Conservation (phyloP, 2,329 filamentous ascomycete species). For the Eutypella sp. region DNA sequence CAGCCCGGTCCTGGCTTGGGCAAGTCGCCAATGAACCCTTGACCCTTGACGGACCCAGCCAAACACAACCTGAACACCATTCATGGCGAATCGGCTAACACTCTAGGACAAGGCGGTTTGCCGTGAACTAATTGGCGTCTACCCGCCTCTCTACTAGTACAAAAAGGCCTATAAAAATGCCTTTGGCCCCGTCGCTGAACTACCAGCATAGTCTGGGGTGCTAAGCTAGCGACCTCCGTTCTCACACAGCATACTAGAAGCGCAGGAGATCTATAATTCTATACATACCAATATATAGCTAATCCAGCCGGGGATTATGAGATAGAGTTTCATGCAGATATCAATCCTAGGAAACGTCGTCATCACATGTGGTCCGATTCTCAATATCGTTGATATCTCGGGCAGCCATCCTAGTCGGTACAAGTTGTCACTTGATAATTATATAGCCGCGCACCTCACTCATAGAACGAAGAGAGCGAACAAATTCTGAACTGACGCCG, state of each 20-base stretch:
- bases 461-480: too few relatives aligned
- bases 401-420: too few relatives aligned
- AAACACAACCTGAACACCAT: neutral
- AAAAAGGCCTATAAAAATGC: too few relatives aligned
- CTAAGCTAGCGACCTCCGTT: neutral
- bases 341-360: neutral
- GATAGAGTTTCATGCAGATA: neutral
- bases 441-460: too few relatives aligned
- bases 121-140: constrained; percentile 8
- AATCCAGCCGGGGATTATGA: neutral
- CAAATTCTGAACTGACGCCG: too few relatives aligned
- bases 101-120: constrained; percentile 6
- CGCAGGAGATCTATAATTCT: neutral
- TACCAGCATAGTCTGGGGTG: neutral
- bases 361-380: too few relatives aligned
- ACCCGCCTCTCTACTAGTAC: neutral
- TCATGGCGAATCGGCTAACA: constrained; percentile 10
- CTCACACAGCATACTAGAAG: neutral
- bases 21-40: neutral
- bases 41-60: neutral
- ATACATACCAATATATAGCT: neutral
- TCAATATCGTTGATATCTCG: too few relatives aligned
- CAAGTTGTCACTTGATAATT: too few relatives aligned
- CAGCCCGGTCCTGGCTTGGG: constrained; percentile 1
- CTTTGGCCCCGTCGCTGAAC: too few relatives aligned